Conservation (phyloP, 805 yeast species). For the Danielozyma ontarioensis region DNA sequence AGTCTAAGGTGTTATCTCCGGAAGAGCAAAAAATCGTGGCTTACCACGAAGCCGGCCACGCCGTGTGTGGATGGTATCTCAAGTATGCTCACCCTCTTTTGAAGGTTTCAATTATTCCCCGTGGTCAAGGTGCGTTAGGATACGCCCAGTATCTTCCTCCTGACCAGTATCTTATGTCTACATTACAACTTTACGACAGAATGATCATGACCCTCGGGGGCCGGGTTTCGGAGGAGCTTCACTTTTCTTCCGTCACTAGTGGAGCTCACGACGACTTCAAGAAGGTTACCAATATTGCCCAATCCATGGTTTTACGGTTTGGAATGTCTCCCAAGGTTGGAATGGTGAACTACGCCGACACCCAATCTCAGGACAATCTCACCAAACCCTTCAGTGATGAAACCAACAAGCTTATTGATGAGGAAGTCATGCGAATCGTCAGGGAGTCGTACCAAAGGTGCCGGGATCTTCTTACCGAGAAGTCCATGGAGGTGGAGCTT, state of each 20-base stretch:
- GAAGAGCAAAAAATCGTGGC: conserved; percentile 91
- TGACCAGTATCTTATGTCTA: conserved; percentile 75
- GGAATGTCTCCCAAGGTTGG: conserved; percentile 93
- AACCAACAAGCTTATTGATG: conserved; percentile 76
- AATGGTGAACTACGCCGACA: conserved; percentile 69
- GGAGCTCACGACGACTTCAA: conserved; percentile 97
- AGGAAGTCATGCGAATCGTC: conserved; percentile 76
- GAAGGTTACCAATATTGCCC: conserved; percentile 91
- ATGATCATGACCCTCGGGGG: conserved; percentile 99
- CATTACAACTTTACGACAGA: conserved; percentile 75
- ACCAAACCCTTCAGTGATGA: conserved; percentile 88
- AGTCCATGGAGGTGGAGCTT: conserved; percentile 67
- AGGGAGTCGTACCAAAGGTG: conserved; percentile 72
- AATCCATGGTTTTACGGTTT: conserved; percentile 82
- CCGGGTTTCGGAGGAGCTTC: conserved; percentile 90
- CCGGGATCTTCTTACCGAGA: conserved; percentile 59
- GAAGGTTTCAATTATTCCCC: conserved; percentile 93
- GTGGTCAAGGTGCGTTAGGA: conserved; percentile 96
- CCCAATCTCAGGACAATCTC: conserved; percentile 57
- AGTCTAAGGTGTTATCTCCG: conserved; percentile 73
- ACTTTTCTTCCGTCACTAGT: conserved; percentile 86
- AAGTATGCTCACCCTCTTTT: conserved; percentile 88
- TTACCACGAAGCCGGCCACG: conserved; percentile 98
- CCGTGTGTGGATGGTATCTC: conserved; percentile 95
- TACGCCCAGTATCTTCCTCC: conserved; percentile 97